These are phyloP conservation scores for Jasminum sambac DNA, from an alignment of 257 asterid species.

Conservation along the genomic window DNA sequence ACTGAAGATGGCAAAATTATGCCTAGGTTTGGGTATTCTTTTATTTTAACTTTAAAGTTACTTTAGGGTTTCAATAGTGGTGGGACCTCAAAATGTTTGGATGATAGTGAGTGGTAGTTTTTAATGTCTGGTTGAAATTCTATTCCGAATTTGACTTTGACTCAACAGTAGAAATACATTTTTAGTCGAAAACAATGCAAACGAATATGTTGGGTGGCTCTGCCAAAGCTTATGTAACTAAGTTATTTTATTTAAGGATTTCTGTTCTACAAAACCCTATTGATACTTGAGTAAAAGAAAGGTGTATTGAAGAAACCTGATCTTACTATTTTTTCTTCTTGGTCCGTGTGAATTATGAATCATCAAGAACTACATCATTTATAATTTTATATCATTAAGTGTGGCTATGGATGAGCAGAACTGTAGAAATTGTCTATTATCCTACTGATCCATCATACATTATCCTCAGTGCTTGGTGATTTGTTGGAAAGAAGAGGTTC, in stretches of 20 bases:
- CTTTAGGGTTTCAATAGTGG: too few relatives aligned
- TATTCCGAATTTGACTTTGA: too few relatives aligned
- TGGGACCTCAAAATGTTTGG: too few relatives aligned
- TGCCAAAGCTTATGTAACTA: not conserved
- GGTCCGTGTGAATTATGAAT: not conserved
- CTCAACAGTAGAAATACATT: too few relatives aligned
- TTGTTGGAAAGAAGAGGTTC: slow-evolving; percentile 48
- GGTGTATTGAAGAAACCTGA: not conserved
- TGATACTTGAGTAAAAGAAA: not conserved
- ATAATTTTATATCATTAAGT: not conserved
- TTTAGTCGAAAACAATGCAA: too few relatives aligned
- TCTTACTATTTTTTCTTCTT: not conserved
- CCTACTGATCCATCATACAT: not conserved
- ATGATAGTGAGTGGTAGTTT: too few relatives aligned
- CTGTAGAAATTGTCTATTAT: not conserved
- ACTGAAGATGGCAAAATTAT: not conserved
- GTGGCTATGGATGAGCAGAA: not conserved
- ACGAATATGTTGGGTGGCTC: not conserved
- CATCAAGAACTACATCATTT: not conserved
- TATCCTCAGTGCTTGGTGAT: slow-evolving; percentile 1
- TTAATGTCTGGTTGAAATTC: too few relatives aligned
- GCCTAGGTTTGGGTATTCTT: too few relatives aligned
- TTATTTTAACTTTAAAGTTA: too few relatives aligned
- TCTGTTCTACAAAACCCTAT: not conserved
- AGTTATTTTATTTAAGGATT: not conserved